Evolutionary conservation across 2,329 filamentous ascomycete species (phyloP), one percentile per base, ranked within the genome.

Genomic region (Epichloe aotearoae): DNA sequence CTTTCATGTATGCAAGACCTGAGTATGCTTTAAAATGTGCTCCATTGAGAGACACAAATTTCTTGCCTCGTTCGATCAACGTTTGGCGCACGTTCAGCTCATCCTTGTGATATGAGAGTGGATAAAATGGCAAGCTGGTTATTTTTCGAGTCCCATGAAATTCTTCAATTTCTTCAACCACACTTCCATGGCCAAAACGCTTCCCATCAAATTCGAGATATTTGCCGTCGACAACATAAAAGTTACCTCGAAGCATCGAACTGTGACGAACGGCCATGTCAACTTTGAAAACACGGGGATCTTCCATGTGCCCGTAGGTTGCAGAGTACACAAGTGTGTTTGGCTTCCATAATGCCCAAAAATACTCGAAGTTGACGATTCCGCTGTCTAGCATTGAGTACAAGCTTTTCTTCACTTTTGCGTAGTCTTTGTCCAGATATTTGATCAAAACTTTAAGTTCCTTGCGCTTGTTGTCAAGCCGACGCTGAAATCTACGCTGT

Each of bases 191-290:
- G 3, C 88, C 89, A 62, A 90, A 94, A 6, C 78, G 75, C 63
- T 94, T 94, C 52, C 89, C 90, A 58, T 95, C 88, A 54, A 88
- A 95, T 60, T 95, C 88, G 26, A 95, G 76, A 58, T 93, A 95
- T 63, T 74, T 76, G 20, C 84, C 88, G 57, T 91, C 84, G 14
- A 95, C 74, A 56, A 74, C 78, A 66, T 90, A 94, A 68, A 79
- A 91, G 17, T 83, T 77, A 4, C 86, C 86, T 56, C 81, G 82
- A 61, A 86, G 75, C 59, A 90, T 80, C 37, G 75, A 80, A 42
- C 67, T 72, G 47, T 86, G 82, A 57, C 87, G 86, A 59, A 82
- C 82, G 0, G 84, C 83, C 55, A 82, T 77, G 53, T 91, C 86
- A 1, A 91, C 81, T 63, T 86, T 89, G 75, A 94, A 91, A 10